Base-by-base conservation (phyloP, 2,329 filamentous ascomycete genomes). In the Westerdykella sp. region DNA sequence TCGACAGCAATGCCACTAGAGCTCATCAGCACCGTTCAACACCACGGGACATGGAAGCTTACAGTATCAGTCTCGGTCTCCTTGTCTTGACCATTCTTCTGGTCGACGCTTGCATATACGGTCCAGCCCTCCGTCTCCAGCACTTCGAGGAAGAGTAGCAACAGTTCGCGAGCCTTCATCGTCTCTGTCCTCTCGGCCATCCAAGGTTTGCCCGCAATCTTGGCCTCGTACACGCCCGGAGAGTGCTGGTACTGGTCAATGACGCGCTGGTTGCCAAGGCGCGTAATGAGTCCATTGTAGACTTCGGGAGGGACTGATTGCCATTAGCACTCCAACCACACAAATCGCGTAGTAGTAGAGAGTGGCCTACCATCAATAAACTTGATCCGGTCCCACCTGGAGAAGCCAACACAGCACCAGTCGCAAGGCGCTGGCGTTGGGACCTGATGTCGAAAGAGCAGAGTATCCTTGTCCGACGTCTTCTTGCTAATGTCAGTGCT, bases 101-200 rank as follows among this genome's bases (percentile, higher is more conserved):
- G 64, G 44, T 68, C 63, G 22, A 71, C 54, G 44, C 65, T 67
- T 1, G 65, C 63, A 53, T 70, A 70, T 12, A 69, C 55, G 37
- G 58, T 63, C 60, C 66, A 70, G 1, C 68, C 68, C 39, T 65
- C 55, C 4, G 49, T 49, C 45, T 69, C 69, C 21, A 69, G 48
- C 12, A 45, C 47, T 37, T 63, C 63, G 45, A 69, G 43, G 46
- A 70, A 47, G 32, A 45, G 59, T 46, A 70, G 48, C 31, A 70
- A 38, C 37, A 69, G 40, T 39, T 63, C 46, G 18, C 66, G 55
- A 10, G 57, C 60, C n/a, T 42, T 53, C 57, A 70, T 65, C 3
- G 66, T 68, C 39, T 66, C 60, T 35, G 57, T 57, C 1, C 65
- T 65, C 5, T 34, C 43, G 1, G 67, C 55, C 35, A 31, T 32